Base-by-base conservation (phyloP, 306 rosid species). In the Citrullus mucosospermus region DNA sequence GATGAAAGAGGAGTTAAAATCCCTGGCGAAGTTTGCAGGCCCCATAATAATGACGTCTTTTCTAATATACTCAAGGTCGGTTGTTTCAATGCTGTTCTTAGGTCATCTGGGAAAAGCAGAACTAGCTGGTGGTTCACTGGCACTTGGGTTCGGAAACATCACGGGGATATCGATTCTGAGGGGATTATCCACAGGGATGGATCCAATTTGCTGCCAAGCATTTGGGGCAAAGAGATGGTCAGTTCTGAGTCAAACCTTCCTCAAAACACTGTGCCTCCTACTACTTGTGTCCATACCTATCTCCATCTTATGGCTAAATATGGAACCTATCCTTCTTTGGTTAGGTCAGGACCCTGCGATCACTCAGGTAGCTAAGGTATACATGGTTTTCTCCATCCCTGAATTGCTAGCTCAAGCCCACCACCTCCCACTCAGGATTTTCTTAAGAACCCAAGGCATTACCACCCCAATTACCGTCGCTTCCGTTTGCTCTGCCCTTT, bases 131-230 rank as follows among this genome's bases (percentile, higher is more conserved):
- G 98, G 98, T 22, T 90, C 97, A 13, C 82, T 94, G 5, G 97
- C 96, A 17, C 85, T 94, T 10, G 98, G 96, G 0, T 94, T 94
- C 20, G 89, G 90, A 32, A 92, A 94, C 85, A 85, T 94, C 57
- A 94, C 98, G 0, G 97, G 95, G 1, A 79, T 78, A 32, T 94
- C 98, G 9, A 51, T 94, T 39, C 88, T 94, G 44, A 85, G 90
- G 28, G 97, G 98, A 11, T 85, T 94, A 17, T 76, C 95, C 0
- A 84, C 84, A 58, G 98, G 97, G 54, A 93, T 93, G 98, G 97
- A 93, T 30, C 95, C 97, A 18, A 91, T 91, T n/a, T 94, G 98
- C 75, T 89, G 96, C 78, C 98, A 94, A 87, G 98, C 98, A 4
- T 94, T 75, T 73, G 96, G 98, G 2, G 93, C 97, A 39, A 87